Evolutionary conservation across 257 asterid genomes (phyloP), one percentile per base, ranked within the genome.

Genomic region (Ophiorrhiza pumila): DNA sequence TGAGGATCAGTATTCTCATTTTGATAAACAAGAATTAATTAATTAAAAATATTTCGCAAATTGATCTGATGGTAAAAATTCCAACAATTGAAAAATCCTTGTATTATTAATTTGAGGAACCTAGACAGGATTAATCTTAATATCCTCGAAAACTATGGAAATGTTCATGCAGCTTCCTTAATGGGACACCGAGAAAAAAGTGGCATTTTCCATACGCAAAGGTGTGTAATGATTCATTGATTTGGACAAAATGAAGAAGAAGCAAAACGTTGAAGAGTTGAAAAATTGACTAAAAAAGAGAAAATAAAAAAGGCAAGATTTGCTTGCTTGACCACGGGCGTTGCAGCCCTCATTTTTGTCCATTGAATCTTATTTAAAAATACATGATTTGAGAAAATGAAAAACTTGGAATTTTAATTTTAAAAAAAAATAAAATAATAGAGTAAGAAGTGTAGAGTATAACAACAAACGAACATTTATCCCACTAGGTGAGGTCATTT

Each of bases 201-300:
- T 71, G 62, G 29, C 71, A 29, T 25, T 39, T 79, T 56, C 74
- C 39, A 58, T 55, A 79, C 80, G 80, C 60, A 71, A 69, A 39
- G n/a, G n/a, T n/a, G 72, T 55, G 63, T 25, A 72, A 77, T 77
- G 69, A 71, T 77, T 55, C 20, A 72, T 72, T 77, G 69, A 71
- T 77, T 55, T 76, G 68, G 57, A 45, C 49, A 11, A 29, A 15
- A 49, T 72, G 73, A 79, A 29, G 15, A 49, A 76, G 73, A 79
- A 22, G 65, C 56, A 22, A 13, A 17, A 55, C 49, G 41, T 9
- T 71, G 47, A 65, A 70, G 45, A 17, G 67, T 74, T 55, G 75
- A 49, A 68, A 42, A 20, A 22, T 43, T n/a, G 37, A 34, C 9
- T 25, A 17, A 25, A 65, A 18, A 35, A 34, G 25, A 25, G 68